phyloP scores from a whole-genome alignment of 495 filamentous ascomycete species.

The Xylaria sp. region DNA sequence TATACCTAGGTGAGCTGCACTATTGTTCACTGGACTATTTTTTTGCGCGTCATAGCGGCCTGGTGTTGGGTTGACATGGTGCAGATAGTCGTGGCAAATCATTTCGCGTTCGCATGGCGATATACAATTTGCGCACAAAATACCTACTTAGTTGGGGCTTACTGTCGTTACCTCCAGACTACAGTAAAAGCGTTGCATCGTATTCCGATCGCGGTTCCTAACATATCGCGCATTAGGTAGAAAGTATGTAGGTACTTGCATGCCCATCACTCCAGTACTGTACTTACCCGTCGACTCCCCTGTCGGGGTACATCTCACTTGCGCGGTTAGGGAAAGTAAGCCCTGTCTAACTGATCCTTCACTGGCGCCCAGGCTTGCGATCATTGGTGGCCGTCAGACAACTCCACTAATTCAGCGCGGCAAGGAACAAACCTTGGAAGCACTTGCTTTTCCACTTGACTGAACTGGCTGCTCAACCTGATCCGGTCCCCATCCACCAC shows the following conservation, averaged over 20 bases:
- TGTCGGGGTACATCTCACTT: slow-evolving; percentile 6
- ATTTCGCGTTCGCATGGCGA: too few relatives aligned
- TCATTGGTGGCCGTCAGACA: slow-evolving; percentile 18
- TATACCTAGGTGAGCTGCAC: too few relatives aligned
- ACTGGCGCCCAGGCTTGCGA: slow-evolving; percentile 8
- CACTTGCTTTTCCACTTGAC: not conserved
- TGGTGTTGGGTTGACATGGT: not conserved
- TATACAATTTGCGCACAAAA: too few relatives aligned
- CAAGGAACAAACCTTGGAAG: too few relatives aligned
- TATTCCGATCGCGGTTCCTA: not conserved
- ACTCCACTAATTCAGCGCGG: slow-evolving; percentile 21
- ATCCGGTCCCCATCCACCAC: not conserved
- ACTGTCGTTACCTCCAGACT: not conserved
- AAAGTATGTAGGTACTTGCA: too few relatives aligned
- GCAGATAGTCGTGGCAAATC: too few relatives aligned
- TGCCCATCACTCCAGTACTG: not conserved
- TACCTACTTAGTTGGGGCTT: not conserved
- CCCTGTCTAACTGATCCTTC: slow-evolving; percentile 18
- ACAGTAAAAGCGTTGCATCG: not conserved
- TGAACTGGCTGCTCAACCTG: not conserved
- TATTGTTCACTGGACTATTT: not conserved
- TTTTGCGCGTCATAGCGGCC: not conserved
- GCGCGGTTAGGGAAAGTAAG: slow-evolving; percentile 5
- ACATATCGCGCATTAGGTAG: slow-evolving; percentile 10
- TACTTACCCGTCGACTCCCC: too few relatives aligned